A percentile compares a stretch with the other conserved stretches of the same genome.
Evolutionary conservation across 495 filamentous ascomycete genomes (phyloP).

Genomic region (Choiromyces venosus): DNA sequence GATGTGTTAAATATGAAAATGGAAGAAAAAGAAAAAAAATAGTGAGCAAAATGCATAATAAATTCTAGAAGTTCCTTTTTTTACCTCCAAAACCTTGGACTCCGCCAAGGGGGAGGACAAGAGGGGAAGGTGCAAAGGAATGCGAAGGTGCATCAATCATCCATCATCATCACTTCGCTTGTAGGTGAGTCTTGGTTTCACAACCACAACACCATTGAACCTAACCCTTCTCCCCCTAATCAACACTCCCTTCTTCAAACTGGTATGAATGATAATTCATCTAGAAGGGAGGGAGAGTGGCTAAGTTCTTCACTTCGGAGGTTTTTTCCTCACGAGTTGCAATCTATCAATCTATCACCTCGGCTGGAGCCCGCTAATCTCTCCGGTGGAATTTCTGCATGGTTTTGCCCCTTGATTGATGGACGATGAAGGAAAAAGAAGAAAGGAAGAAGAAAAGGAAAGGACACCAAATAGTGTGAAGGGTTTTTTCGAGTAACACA

Average conservation of each 20-base stretch:
- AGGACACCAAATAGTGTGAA: not conserved
- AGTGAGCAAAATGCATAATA: not conserved
- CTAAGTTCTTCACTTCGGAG: not conserved
- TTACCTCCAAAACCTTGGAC: not conserved
- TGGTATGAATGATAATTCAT: not conserved
- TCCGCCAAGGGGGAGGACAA: not conserved
- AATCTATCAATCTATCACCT: not conserved
- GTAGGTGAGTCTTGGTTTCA: not conserved
- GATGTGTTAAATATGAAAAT: not conserved
- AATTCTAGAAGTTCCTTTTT: constrained; percentile 1
- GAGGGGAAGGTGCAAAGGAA: not conserved
- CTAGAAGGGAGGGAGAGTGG: not conserved
- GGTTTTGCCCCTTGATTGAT: not conserved
- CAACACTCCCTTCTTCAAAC: not conserved
- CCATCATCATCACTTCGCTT: not conserved
- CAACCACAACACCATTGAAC: not conserved
- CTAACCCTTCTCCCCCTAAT: not conserved
- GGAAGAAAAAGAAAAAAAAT: not conserved
- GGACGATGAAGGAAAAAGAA: not conserved
- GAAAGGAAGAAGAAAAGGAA: not conserved
- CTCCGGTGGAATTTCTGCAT: not conserved
- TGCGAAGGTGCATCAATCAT: not conserved
- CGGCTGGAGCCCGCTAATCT: constrained; percentile 1
- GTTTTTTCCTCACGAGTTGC: not conserved
- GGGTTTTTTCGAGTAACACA: constrained; percentile 1